Conservation (phyloP, 2,329 filamentous ascomycete species). For the Xylogone sp. region DNA sequence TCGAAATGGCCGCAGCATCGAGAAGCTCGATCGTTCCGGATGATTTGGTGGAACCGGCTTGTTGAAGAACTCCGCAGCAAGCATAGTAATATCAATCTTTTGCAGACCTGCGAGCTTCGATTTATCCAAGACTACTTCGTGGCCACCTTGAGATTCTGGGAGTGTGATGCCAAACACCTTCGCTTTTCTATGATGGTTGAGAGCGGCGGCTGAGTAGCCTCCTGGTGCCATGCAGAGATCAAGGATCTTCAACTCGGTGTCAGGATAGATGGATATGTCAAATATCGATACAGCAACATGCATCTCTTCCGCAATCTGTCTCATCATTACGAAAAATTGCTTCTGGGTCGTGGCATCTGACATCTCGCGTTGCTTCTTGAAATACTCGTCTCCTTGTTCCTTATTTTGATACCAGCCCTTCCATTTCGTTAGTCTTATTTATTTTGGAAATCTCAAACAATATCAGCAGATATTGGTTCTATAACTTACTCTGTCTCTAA, state of each 20-base stretch:
- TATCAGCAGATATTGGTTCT: not conserved
- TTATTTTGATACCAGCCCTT: constrained; percentile 26
- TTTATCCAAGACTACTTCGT: constrained; percentile 19
- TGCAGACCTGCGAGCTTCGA: constrained; percentile 11
- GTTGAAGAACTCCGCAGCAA: constrained; percentile 12
- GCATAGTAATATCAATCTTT: constrained; percentile 16
- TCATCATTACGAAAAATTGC: constrained; percentile 40
- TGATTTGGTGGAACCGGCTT: constrained; percentile 10
- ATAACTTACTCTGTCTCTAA: constrained; percentile 13
- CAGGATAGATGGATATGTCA: not conserved
- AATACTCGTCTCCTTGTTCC: constrained; percentile 37
- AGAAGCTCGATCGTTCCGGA: constrained; percentile 12
- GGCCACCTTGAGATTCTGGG: constrained; percentile 13
- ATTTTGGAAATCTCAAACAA: not conserved
- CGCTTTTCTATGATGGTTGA: constrained; percentile 16
- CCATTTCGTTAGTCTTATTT: not conserved
- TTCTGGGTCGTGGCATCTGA: constrained; percentile 31
- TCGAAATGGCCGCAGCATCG: constrained; percentile 12
- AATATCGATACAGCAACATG: constrained; percentile 19
- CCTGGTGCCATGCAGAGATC: constrained; percentile 25
- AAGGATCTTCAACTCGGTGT: constrained; percentile 13
- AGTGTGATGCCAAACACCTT: constrained; percentile 17
- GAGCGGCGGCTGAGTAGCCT: constrained; percentile 15
- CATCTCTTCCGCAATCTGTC: constrained; percentile 38
- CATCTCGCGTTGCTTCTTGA: constrained; percentile 33